A percentile compares a stretch with the other conserved stretches of the same genome.
phyloP scores from a whole-genome alignment of 2,329 filamentous ascomycete genomes.

The Geosmithia flava region DNA sequence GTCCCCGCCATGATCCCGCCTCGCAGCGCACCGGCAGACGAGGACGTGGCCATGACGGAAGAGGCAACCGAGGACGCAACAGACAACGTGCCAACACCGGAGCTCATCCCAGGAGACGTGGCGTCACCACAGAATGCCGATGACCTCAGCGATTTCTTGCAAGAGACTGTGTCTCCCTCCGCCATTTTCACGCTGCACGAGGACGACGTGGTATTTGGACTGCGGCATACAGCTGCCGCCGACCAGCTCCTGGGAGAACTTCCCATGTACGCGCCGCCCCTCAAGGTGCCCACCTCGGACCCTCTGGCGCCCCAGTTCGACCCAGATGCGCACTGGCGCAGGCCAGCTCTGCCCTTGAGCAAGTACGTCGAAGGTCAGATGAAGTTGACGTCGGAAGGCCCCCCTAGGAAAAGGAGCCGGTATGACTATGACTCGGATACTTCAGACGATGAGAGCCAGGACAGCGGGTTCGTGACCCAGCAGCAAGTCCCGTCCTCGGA shows the following conservation, averaged over 20 bases:
- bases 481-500: constrained; percentile 21
- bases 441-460: constrained; percentile 35
- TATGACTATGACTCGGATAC: constrained; percentile 70
- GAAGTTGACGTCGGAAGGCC: constrained; percentile 51
- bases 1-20: constrained; percentile 44
- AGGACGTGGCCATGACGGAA: constrained; percentile 18
- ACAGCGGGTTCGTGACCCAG: constrained; percentile 43
- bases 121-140: constrained; percentile 38
- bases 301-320: constrained; percentile 44
- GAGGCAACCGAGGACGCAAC: constrained; percentile 13
- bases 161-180: constrained; percentile 51
- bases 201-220: constrained; percentile 69
- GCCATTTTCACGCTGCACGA: constrained; percentile 74
- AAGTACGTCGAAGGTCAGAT: constrained; percentile 79
- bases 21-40: constrained; percentile 12
- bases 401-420: constrained; percentile 66
- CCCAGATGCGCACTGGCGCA: constrained; percentile 61
- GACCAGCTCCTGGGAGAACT: constrained; percentile 71
- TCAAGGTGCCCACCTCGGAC: constrained; percentile 46
- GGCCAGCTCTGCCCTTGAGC: constrained; percentile 69
- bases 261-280: constrained; percentile 61
- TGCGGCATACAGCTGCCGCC: constrained; percentile 61
- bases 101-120: constrained; percentile 50
- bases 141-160: constrained; percentile 23
- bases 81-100: constrained; percentile 48